Conservation (phyloP, 2,329 filamentous ascomycete genomes). For the Ascochyta rabiei region DNA sequence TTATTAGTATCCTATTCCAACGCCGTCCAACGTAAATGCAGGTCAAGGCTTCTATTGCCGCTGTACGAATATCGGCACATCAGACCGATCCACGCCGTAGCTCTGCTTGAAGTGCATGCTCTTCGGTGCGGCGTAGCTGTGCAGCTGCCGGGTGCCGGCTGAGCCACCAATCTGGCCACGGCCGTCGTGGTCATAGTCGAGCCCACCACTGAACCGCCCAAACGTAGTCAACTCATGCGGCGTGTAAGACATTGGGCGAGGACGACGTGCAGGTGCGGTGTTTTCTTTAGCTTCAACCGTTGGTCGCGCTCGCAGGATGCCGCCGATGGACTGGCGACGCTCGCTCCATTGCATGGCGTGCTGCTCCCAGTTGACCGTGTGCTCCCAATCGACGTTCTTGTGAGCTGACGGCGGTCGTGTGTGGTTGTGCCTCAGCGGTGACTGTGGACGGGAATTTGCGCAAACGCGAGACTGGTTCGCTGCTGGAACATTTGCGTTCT, state of each 20-base stretch:
- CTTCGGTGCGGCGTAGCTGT: constrained; percentile 39
- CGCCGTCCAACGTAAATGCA: constrained; percentile 1
- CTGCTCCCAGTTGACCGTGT: constrained; percentile 32
- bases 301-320: constrained; percentile 25
- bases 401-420: constrained; percentile 18
- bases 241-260: constrained; percentile 10
- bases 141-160: constrained; percentile 42
- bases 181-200: constrained; percentile 44
- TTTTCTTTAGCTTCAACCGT: constrained; percentile 10
- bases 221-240: constrained; percentile 12
- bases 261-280: constrained; percentile 1
- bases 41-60: constrained; percentile 1
- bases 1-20: constrained; percentile 5
- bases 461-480: constrained; percentile 13
- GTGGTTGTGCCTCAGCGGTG: constrained; percentile 9
- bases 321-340: constrained; percentile 40
- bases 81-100: constrained; percentile 41
- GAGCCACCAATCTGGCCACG: constrained; percentile 44
- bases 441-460: constrained; percentile 6
- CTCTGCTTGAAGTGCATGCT: constrained; percentile 37
- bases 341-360: constrained; percentile 37
- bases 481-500: constrained; percentile 4
- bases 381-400: constrained; percentile 19
- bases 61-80: constrained; percentile 42
- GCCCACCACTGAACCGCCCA: constrained; percentile 47